These are phyloP conservation scores for Achaetomiella virescens DNA, from an alignment of 495 filamentous ascomycete genomes.

Conservation along the genomic window DNA sequence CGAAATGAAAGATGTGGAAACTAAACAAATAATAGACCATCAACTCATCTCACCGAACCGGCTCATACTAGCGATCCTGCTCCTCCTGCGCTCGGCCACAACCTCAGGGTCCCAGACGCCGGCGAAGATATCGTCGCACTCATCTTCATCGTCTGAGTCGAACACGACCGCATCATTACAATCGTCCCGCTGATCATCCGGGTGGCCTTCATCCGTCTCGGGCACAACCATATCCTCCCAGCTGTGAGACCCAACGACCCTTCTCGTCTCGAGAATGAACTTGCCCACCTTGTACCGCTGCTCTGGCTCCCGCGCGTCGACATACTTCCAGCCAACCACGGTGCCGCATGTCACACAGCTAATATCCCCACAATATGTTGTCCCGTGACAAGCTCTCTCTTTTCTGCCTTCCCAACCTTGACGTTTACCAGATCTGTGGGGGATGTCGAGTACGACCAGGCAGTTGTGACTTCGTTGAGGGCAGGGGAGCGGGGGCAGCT, in stretches of 20 bases:
- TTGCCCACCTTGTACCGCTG: constrained; percentile 94
- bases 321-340: constrained; percentile 89
- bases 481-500: constrained; percentile 20
- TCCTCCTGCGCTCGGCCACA: constrained; percentile 58
- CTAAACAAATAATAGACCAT: neutral
- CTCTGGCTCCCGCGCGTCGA: constrained; percentile 69
- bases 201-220: neutral
- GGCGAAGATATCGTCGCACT: constrained; percentile 89
- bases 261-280: constrained; percentile 86
- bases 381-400: constrained; percentile 73
- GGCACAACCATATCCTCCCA: constrained; percentile 55
- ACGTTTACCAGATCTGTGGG: constrained; percentile 39
- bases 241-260: constrained; percentile 55
- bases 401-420: constrained; percentile 48
- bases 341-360: constrained; percentile 49
- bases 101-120: constrained; percentile 74
- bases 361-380: constrained; percentile 58
- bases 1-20: neutral
- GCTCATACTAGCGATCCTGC: constrained; percentile 36
- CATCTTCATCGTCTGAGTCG: constrained; percentile 87
- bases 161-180: constrained; percentile 54
- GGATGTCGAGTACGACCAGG: constrained; percentile 19
- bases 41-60: neutral
- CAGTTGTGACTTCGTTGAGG: constrained; percentile 18
- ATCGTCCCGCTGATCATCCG: constrained; percentile 1